These are phyloP conservation scores for Rhypophila decipiens DNA, from an alignment of 495 filamentous ascomycete genomes.

Conservation along the genomic window DNA sequence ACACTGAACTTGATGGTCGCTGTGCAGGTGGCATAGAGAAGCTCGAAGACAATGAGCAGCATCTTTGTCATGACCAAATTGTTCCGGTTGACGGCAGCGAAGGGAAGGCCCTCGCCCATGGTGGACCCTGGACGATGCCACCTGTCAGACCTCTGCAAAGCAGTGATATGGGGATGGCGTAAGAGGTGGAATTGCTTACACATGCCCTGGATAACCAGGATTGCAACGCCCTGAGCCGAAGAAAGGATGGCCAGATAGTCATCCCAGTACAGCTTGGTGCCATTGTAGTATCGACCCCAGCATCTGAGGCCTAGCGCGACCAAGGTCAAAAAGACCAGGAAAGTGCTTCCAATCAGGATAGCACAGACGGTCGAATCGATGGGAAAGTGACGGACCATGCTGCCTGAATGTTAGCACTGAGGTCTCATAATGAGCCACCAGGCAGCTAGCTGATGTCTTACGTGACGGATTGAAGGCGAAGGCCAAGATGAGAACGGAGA, in stretches of 20 bases:
- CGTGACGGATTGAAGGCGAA: no score
- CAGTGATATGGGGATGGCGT: no score
- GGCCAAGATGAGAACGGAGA: no score
- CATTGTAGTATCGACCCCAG: constrained; percentile 10
- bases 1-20: constrained; percentile 19
- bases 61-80: constrained; percentile 14
- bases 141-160: no score
- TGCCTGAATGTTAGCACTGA: not conserved
- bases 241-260: constrained; percentile 24
- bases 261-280: constrained; percentile 25
- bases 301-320: constrained; percentile 12
- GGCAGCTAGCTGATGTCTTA: not conserved
- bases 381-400: constrained; percentile 9
- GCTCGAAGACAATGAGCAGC: constrained; percentile 16
- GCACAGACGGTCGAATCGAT: constrained; percentile 7
- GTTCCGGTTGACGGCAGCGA: constrained; percentile 9
- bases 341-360: constrained; percentile 18
- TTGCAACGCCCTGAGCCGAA: constrained; percentile 18
- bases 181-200: constrained; percentile 17
- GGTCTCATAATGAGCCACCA: not conserved
- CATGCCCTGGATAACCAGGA: constrained; percentile 21
- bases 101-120: constrained; percentile 13
- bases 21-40: constrained; percentile 14
- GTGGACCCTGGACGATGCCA: constrained; percentile 4
- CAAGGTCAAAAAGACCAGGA: constrained; percentile 10